Percentiles rank a stretch among this genome's conserved stretches.
phyloP scores from a whole-genome alignment of 2,329 filamentous ascomycete genomes.

The Aureobasidium sp. region DNA sequence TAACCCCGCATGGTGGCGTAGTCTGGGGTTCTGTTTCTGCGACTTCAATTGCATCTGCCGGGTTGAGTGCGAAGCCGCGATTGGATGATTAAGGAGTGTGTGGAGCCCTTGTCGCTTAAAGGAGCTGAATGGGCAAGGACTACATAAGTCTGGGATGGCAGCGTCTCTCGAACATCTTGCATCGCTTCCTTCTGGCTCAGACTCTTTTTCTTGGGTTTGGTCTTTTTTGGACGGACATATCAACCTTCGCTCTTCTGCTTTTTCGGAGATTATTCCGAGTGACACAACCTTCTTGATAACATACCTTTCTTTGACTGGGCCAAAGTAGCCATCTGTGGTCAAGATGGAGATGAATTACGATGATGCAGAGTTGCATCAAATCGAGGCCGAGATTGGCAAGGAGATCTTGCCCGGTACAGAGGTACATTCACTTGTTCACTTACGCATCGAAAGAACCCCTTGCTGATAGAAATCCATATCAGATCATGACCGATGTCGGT shows the following conservation, averaged over 20 bases:
- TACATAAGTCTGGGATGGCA: neutral
- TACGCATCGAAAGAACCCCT: neutral
- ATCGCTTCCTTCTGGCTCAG: neutral
- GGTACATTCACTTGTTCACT: neutral
- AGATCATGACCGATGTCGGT: slow-evolving; percentile 52
- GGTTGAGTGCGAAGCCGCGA: neutral
- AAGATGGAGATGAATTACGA: slow-evolving; percentile 42
- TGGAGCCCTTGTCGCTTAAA: neutral
- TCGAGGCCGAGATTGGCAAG: slow-evolving; percentile 45
- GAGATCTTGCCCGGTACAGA: slow-evolving; percentile 52
- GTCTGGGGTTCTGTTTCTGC: neutral
- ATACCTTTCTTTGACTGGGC: neutral
- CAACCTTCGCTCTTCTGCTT: neutral
- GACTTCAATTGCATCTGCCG: neutral
- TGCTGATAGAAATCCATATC: neutral
- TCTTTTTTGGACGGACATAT: neutral
- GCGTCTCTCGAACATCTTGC: neutral
- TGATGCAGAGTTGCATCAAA: slow-evolving; percentile 35
- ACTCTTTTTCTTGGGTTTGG: no score
- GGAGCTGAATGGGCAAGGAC: neutral
- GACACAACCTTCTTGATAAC: neutral
- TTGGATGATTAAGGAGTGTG: neutral
- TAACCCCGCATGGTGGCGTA: neutral
- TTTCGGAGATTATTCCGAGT: no score
- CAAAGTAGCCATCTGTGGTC: neutral